Evolutionary conservation across 228 moss, liverwort and hornwort species (phyloP).

Genomic region (Sphagnum fallax): DNA sequence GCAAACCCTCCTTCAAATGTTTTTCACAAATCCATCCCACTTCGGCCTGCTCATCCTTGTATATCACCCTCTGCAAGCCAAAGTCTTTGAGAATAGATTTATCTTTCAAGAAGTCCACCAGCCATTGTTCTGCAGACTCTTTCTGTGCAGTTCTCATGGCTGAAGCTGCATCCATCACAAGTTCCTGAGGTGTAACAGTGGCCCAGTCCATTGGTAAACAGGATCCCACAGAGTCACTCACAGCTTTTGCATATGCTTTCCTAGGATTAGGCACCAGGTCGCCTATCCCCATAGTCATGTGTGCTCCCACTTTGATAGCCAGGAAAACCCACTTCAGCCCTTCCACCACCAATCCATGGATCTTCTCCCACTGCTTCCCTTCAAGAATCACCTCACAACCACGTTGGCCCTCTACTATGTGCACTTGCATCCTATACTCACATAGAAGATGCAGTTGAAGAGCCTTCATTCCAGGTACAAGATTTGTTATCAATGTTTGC

Average conservation of each 20-base stretch:
- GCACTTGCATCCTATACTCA: not conserved
- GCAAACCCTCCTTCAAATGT: not conserved
- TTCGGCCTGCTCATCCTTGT: not conserved
- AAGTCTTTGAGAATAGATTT: not conserved
- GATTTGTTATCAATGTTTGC: not conserved
- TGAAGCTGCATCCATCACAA: not conserved
- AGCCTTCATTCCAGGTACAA: not conserved
- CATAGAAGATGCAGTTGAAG: not conserved
- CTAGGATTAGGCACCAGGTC: not conserved
- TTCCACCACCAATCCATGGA: not conserved
- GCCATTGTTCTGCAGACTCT: not conserved
- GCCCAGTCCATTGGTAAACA: too few relatives aligned
- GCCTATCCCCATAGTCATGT: not conserved
- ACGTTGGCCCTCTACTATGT: not conserved
- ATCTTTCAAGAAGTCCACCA: not conserved
- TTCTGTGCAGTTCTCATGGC: not conserved
- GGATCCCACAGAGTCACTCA: too few relatives aligned
- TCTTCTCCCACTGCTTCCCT: not conserved
- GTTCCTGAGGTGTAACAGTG: not conserved
- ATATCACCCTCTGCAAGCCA: constrained; percentile 1
- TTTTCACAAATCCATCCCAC: not conserved
- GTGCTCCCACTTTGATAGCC: not conserved
- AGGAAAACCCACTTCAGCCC: not conserved
- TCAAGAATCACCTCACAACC: not conserved
- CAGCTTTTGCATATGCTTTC: not conserved